Conservation (phyloP, 352 stramenopile genomes). For the Phytopythium cucurbitacearum region DNA sequence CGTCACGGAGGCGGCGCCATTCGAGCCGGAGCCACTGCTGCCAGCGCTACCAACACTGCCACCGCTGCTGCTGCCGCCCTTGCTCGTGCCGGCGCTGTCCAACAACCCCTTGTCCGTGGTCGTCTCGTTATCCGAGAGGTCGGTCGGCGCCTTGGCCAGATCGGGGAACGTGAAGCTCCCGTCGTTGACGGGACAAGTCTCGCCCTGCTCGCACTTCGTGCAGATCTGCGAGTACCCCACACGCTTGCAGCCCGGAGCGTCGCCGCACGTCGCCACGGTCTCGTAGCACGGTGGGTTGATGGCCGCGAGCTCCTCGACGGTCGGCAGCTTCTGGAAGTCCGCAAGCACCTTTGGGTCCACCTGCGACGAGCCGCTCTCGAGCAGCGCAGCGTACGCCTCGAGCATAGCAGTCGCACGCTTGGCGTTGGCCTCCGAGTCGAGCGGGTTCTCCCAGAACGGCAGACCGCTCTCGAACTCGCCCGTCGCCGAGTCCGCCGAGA, state of each 20-base stretch:
- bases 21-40: slow-evolving; percentile 4
- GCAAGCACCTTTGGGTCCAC: slow-evolving; percentile 27
- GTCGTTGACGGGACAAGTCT: slow-evolving; percentile 34
- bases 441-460: slow-evolving; percentile 62
- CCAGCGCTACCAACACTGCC: slow-evolving; percentile 1
- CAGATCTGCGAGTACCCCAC: slow-evolving; percentile 73
- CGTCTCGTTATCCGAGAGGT: slow-evolving; percentile 35
- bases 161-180: slow-evolving; percentile 51
- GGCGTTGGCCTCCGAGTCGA: slow-evolving; percentile 47
- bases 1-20: slow-evolving; percentile 6
- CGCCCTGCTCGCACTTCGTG: slow-evolving; percentile 32
- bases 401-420: slow-evolving; percentile 44
- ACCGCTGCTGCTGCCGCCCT: slow-evolving; percentile 5
- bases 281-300: slow-evolving; percentile 71
- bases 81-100: neutral
- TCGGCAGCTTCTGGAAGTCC: slow-evolving; percentile 46
- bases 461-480: slow-evolving; percentile 40
- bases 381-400: slow-evolving; percentile 39
- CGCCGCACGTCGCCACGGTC: slow-evolving; percentile 45
- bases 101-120: slow-evolving; percentile 16
- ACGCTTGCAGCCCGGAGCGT: slow-evolving; percentile 56
- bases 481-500: slow-evolving; percentile 24
- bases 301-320: slow-evolving; percentile 30
- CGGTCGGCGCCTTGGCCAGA: slow-evolving; percentile 51
- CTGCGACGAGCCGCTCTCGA: slow-evolving; percentile 35